Evolutionary conservation across 164 flowering plant species (phyloP), one percentile per base, ranked within the genome.

Genomic region (Vitis riparia): DNA sequence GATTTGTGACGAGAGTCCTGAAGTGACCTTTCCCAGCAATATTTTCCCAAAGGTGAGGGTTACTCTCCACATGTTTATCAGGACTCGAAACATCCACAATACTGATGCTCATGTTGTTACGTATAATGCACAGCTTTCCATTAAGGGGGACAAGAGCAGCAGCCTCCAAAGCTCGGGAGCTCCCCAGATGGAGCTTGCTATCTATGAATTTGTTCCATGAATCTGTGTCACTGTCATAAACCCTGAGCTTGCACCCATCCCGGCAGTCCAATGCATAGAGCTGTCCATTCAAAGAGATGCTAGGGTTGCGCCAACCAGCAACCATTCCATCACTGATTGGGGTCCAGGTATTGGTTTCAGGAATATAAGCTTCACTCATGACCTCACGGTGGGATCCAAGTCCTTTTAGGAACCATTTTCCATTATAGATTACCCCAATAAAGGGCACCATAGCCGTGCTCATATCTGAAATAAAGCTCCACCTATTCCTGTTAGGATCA

Each of bases 81-180:
- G 90, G 86, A 66, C 82, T 73, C 13, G 88, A 86, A 50, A 94
- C 91, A 77, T 94, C 94, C 50, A 94, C 99, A 65, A 94, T 70
- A 63, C 93, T 90, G 29, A 94, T 87, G 78, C 98, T 94, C 99
- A 94, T 92, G 80, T 94, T 94, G 82, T 94, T 94, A 7, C 99
- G 91, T 57, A 92, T 85, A 17, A 94, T 92, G 77, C 98, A 94
- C 44, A 94, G 95, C 81, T 89, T 92, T 57, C 97, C 97, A 76
- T 88, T 92, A 15, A 94, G 88, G 15, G 91, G 82, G 78, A 94
- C 93, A 62, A 92, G 89, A 9, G 96, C 98, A 29, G 99, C 99
- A 73, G 99, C 99, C 80, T 92, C 98, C 56, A 91, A 67, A 49
- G 98, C 94, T 23, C 83, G 83, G 1, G 99, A 94, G 70, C 79